phyloP scores from a whole-genome alignment of 257 asterid species.

The Nicotiana tomentosiformis region DNA sequence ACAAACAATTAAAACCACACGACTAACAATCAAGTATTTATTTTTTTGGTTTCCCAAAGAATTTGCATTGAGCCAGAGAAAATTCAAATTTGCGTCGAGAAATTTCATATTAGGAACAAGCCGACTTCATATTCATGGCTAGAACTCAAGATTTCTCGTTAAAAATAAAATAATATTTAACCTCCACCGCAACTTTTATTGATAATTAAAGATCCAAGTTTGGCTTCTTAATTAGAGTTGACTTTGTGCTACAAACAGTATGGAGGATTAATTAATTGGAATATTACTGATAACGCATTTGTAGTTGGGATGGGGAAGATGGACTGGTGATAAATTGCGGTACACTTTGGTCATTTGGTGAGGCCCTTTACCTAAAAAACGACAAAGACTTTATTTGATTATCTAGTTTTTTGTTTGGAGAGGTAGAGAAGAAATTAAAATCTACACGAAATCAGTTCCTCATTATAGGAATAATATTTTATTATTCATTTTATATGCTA shows the following conservation, averaged over 20 bases:
- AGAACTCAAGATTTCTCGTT: too few relatives aligned
- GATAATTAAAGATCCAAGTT: neutral
- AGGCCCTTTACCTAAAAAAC: neutral
- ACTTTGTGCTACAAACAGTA: neutral
- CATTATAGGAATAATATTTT: neutral
- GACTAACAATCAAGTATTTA: too few relatives aligned
- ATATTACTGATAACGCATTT: neutral
- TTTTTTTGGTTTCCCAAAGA: too few relatives aligned
- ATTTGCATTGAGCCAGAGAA: too few relatives aligned
- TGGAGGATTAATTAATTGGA: neutral
- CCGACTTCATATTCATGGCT: too few relatives aligned
- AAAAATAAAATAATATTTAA: too few relatives aligned
- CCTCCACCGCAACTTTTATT: too few relatives aligned
- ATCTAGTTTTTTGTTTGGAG: neutral
- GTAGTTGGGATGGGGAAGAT: slow-evolving; percentile 2
- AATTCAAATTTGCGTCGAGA: too few relatives aligned
- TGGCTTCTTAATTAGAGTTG: neutral
- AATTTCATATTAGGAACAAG: too few relatives aligned
- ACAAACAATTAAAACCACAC: too few relatives aligned
- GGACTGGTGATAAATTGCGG: neutral
- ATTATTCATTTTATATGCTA: neutral
- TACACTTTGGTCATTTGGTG: neutral
- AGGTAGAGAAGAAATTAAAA: slow-evolving; percentile 6
- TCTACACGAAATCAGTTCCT: slow-evolving; percentile 17
- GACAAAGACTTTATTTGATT: neutral